Conservation (phyloP, 192 early-diverging fungal species). For the Coemansia sp. region DNA sequence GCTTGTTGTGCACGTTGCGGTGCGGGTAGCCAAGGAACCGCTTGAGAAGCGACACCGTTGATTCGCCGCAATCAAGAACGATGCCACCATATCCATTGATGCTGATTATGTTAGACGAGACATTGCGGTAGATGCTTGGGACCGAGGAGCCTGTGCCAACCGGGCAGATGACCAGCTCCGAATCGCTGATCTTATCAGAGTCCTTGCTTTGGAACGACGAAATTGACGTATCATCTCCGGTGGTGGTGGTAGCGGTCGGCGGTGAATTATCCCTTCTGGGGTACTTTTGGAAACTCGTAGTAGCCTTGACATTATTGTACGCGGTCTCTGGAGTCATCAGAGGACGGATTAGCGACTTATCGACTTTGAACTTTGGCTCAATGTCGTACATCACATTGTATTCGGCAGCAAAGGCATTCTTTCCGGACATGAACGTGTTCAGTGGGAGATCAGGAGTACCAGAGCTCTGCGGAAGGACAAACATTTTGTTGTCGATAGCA, state of each 20-base stretch:
- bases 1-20: constrained; percentile 43
- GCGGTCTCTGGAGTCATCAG: constrained; percentile 36
- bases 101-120: constrained; percentile 77
- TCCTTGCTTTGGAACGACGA: too few relatives aligned
- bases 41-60: constrained; percentile 80
- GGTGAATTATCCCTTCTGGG: too few relatives aligned
- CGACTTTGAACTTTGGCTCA: constrained; percentile 64
- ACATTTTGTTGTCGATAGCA: constrained; percentile 62
- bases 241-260: too few relatives aligned
- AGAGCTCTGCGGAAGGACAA: constrained; percentile 69
- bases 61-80: constrained; percentile 90
- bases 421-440: constrained; percentile 41
- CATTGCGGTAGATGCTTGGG: constrained; percentile 91
- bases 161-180: constrained; percentile 56
- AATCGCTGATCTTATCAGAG: neutral
- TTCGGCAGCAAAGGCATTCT: neutral
- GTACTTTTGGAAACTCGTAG: neutral
- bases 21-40: constrained; percentile 64
- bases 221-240: too few relatives aligned
- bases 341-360: constrained; percentile 28
- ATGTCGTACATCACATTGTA: constrained; percentile 49
- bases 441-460: constrained; percentile 45
- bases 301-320: constrained; percentile 2
- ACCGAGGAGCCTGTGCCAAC: constrained; percentile 91
- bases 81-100: constrained; percentile 64